Base-by-base conservation (phyloP, 2,329 filamentous ascomycete genomes). In the Pyricularia sp. region DNA sequence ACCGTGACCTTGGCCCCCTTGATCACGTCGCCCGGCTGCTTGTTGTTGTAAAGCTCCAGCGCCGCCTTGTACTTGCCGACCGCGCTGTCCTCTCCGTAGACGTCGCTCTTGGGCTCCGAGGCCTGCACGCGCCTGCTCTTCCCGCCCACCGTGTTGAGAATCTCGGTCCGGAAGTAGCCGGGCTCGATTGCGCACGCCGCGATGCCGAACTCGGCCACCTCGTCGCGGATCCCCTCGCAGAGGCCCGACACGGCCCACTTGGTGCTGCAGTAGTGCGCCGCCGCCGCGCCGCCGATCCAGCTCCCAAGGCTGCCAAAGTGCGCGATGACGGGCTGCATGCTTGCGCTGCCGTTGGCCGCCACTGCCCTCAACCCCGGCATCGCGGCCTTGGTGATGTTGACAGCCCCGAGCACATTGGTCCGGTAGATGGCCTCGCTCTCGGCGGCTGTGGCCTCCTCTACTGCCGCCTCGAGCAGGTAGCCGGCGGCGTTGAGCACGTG, bases 221-320 rank as follows among this genome's bases (percentile, higher is more conserved):
- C 68, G 5, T 26, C 28, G 9, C 55, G 31, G 28, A 69, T 17
- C 1, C 31, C 31, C 65, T 69, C 65, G 64, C 71, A 92, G 72
- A 97, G 81, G 0, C 94, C 94, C 33, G 86, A 87, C 30, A 95
- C 80, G 1, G 85, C 84, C 93, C 93, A 97, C 79, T 97, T 94
- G 0, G 87, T 91, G 0, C 86, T 81, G 0, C 90, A 92, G 71
- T 88, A 88, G 0, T 94, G 94, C 0, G 92, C 86, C 77, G 6
- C 30, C 3, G 66, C 66, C 58, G 66, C 28, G 28, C 17, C 17
- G 30, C 55, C 55, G 14, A 42, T 26, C 66, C 66, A 68, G 66
- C 55, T 63, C 26, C 58, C 66, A 4, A 68, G 6, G 58, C 66
- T 68, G n/a, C 66, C 66, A 25, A 68, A 68, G 58, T 68, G 58